Percentiles rank a stretch among this genome's conserved stretches.
Conservation (phyloP, 805 yeast genomes). For the Cyberlindnera meyerae region DNA sequence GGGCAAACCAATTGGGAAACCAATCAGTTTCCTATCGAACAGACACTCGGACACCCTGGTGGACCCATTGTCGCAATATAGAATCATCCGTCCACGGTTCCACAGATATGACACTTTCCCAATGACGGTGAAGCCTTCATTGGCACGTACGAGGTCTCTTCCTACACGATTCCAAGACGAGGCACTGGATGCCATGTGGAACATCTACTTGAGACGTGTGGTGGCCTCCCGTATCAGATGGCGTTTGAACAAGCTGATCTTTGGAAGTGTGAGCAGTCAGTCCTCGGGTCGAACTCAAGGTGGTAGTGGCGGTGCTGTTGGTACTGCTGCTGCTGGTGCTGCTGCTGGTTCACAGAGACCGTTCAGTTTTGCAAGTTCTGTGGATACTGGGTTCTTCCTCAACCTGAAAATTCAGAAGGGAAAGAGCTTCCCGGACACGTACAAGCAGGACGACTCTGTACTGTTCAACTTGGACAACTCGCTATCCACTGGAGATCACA, state of each 20-base stretch:
- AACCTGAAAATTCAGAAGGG: slow-evolving; percentile 8
- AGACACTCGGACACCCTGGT: too few species aligned
- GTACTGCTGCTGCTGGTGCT: too few species aligned
- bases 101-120: slow-evolving; percentile 17
- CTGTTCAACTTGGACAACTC: too few species aligned
- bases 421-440: slow-evolving; percentile 1
- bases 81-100: slow-evolving; percentile 11
- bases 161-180: slow-evolving; percentile 16
- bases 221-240: slow-evolving; percentile 30
- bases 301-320: too few species aligned
- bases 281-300: too few species aligned
- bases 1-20: slow-evolving; percentile 14
- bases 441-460: too few species aligned
- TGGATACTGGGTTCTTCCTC: slow-evolving; percentile 23
- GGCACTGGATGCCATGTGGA: slow-evolving; percentile 27
- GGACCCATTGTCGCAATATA: slow-evolving; percentile 9
- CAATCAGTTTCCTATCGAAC: too few species aligned
- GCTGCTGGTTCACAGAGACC: too few species aligned
- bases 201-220: slow-evolving; percentile 28
- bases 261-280: too few species aligned
- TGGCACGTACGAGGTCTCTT: slow-evolving; percentile 20
- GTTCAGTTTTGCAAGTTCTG: slow-evolving; percentile 20
- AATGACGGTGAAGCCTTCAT: slow-evolving; percentile 2
- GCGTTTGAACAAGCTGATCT: too few species aligned
- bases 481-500: too few species aligned